Conservation (phyloP, 2,329 filamentous ascomycete genomes). For the Beauveria sp. region DNA sequence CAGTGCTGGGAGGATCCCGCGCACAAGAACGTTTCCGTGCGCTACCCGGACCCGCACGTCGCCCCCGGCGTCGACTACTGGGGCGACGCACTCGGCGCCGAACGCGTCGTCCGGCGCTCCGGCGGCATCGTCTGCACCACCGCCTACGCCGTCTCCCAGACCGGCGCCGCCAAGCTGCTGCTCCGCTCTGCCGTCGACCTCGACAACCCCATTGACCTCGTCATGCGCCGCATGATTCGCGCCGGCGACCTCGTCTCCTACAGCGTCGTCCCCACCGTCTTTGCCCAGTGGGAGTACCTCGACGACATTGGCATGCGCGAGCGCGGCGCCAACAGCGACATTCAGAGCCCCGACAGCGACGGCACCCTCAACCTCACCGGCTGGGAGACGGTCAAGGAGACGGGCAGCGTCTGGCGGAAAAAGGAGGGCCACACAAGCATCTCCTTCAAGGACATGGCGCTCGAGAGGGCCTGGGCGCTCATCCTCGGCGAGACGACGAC, state of each 20-base stretch:
- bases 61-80: conserved; percentile 14
- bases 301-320: conserved; percentile 18
- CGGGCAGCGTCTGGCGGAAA: conserved; percentile 6
- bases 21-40: conserved; percentile 6
- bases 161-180: conserved; percentile 22
- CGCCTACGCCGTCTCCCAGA: conserved; percentile 21
- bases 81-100: conserved; percentile 14
- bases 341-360: conserved; percentile 13
- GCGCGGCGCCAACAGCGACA: conserved; percentile 18
- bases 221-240: conserved; percentile 18
- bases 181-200: conserved; percentile 16
- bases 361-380: neutral
- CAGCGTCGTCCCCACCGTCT: conserved; percentile 18
- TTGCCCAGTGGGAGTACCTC: conserved; percentile 21
- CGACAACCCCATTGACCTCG: conserved; percentile 20
- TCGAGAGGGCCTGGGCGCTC: conserved; percentile 3
- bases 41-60: conserved; percentile 16
- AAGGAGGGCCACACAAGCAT: neutral
- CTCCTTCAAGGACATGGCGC: conserved; percentile 9
- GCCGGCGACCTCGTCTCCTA: conserved; percentile 18
- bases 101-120: conserved; percentile 19
- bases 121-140: conserved; percentile 20
- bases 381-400: conserved; percentile 2
- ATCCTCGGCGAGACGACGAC: neutral
- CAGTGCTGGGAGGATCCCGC: conserved; percentile 3